Evolutionary conservation across 495 filamentous ascomycete genomes (phyloP).

Genomic region (Haplographium delicatum): DNA sequence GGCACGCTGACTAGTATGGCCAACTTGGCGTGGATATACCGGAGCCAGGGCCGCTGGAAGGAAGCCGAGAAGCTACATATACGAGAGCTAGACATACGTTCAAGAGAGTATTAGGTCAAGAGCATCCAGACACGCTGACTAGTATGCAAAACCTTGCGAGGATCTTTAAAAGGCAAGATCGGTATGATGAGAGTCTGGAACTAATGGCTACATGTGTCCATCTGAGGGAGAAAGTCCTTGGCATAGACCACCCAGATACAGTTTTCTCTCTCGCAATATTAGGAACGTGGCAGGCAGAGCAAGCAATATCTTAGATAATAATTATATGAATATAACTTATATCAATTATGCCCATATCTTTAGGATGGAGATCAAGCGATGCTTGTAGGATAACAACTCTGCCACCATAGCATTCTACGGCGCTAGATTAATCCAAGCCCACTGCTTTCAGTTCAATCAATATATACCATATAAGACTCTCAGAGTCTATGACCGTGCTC

Average conservation of each 20-base stretch:
- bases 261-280: slow-evolving; percentile 3
- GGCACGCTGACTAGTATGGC: neutral
- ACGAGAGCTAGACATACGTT: slow-evolving; percentile 20
- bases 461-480: too few relatives aligned
- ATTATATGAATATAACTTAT: neutral
- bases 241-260: slow-evolving; percentile 8
- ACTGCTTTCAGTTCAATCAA: too few relatives aligned
- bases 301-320: slow-evolving; percentile 6
- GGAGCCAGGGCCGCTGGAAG: slow-evolving; percentile 17
- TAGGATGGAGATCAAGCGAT: slow-evolving; percentile 9
- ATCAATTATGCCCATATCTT: neutral
- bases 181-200: slow-evolving; percentile 7
- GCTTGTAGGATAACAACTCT: too few relatives aligned
- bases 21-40: slow-evolving; percentile 2
- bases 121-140: slow-evolving; percentile 19
- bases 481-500: too few relatives aligned
- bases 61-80: slow-evolving; percentile 3
- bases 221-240: slow-evolving; percentile 8
- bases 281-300: slow-evolving; percentile 3
- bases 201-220: slow-evolving; percentile 5
- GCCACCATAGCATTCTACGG: too few relatives aligned
- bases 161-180: slow-evolving; percentile 2
- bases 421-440: too few relatives aligned
- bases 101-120: slow-evolving; percentile 20
- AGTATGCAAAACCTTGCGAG: slow-evolving; percentile 10